phyloP scores from a whole-genome alignment of 1,284 basidiomycete genomes.

The Pseudozyma tsukubaensis region DNA sequence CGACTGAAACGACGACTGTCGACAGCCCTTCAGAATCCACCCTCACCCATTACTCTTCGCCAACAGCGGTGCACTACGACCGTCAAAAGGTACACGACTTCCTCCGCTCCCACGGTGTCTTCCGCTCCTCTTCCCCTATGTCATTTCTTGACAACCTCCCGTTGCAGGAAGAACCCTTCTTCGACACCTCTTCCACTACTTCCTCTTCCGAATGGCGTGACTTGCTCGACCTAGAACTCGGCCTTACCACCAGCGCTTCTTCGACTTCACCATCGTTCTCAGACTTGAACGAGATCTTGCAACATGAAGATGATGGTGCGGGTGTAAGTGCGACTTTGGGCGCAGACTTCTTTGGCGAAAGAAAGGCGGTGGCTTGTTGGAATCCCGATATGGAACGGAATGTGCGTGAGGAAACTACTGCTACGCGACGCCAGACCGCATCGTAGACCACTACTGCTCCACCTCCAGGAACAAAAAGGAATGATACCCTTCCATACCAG shows the following conservation, averaged over 20 bases:
- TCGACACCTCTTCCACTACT: too few species aligned
- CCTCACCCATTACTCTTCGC: background rate
- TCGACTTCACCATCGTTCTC: background rate
- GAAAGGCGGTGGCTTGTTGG: constrained; percentile 43
- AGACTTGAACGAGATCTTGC: constrained; percentile 6
- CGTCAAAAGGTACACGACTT: constrained; percentile 43
- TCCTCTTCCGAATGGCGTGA: constrained; percentile 37
- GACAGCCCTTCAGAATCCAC: too few species aligned
- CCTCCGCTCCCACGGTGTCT: constrained; percentile 33
- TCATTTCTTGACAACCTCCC: background rate
- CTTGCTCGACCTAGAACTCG: constrained; percentile 46
- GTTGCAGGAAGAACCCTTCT: background rate
- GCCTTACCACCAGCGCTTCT: constrained; percentile 11
- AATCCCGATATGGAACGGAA: constrained; percentile 38
- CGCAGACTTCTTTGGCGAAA: constrained; percentile 45
- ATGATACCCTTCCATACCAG: too few species aligned
- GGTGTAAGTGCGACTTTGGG: constrained; percentile 18
- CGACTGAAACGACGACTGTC: too few species aligned
- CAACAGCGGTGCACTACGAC: constrained; percentile 17
- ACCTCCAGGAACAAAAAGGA: too few species aligned
- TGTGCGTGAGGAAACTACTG: constrained; percentile 18
- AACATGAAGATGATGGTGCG: background rate
- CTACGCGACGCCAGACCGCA: background rate
- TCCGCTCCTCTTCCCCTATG: constrained; percentile 9
- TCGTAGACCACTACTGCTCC: background rate